Conservation (phyloP, 208 protist species). For the Leishmania guyanensis region DNA sequence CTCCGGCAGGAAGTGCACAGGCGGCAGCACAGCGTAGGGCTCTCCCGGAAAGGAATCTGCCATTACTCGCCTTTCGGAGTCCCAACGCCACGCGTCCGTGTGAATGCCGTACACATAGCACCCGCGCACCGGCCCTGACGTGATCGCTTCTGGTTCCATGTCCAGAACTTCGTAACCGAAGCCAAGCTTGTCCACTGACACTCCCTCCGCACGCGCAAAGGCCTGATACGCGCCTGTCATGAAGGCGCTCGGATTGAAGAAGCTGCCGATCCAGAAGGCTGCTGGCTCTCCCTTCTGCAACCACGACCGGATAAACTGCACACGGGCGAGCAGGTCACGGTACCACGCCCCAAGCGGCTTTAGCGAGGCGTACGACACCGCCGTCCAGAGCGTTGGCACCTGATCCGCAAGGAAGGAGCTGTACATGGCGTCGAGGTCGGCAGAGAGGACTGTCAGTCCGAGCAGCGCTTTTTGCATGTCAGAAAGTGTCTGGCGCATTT, state of each 20-base stretch:
- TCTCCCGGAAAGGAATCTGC: slow-evolving; percentile 90
- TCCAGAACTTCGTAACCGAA: slow-evolving; percentile 93
- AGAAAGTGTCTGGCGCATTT: slow-evolving; percentile 83
- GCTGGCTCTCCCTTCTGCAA: slow-evolving; percentile 91
- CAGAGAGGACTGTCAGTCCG: slow-evolving; percentile 97
- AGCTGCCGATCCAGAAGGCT: slow-evolving; percentile 96
- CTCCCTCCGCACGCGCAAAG: slow-evolving; percentile 93
- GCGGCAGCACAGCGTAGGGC: slow-evolving; percentile 89
- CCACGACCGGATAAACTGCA: slow-evolving; percentile 96
- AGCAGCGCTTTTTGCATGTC: slow-evolving; percentile 96
- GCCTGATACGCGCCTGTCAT: slow-evolving; percentile 97
- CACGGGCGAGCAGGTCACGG: slow-evolving; percentile 92
- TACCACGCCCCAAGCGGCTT: slow-evolving; percentile 97
- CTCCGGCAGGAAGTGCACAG: slow-evolving; percentile 96
- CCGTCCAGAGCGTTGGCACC: slow-evolving; percentile 94
- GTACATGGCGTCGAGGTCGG: slow-evolving; percentile 96
- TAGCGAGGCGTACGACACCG: slow-evolving; percentile 95
- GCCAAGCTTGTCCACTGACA: slow-evolving; percentile 96
- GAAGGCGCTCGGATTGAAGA: slow-evolving; percentile 99
- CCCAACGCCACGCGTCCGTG: slow-evolving; percentile 96
- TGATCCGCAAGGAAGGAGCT: slow-evolving; percentile 94
- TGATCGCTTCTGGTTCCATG: slow-evolving; percentile 52
- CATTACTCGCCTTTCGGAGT: slow-evolving; percentile 74
- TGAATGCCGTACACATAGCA: slow-evolving; percentile 97
- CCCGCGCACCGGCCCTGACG: slow-evolving; percentile 78